A percentile compares a stretch with the other conserved stretches of the same genome.
Conservation (phyloP, 1,139 yeast species). For the Geotrichum histeridarum region DNA sequence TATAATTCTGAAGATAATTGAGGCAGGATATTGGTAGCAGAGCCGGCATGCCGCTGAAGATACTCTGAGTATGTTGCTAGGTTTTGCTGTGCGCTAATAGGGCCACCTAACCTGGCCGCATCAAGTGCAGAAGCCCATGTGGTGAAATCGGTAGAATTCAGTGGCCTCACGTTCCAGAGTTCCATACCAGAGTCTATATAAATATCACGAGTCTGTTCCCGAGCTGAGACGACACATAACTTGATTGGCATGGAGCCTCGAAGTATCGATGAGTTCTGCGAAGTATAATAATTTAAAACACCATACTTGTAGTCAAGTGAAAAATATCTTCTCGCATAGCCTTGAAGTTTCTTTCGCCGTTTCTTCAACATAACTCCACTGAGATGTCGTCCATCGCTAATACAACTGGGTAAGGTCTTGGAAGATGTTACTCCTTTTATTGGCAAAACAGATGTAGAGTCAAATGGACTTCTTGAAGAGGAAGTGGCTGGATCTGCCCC, state of each 20-base stretch:
- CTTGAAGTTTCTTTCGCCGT: constrained; percentile 75
- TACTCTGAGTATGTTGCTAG: not conserved
- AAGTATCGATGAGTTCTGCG: constrained; percentile 61
- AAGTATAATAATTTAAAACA: constrained; percentile 73
- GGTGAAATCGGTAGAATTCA: constrained; percentile 58
- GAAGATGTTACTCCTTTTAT: constrained; percentile 4
- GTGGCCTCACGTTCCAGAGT: constrained; percentile 81
- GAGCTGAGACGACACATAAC: constrained; percentile 76
- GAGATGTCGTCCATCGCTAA: constrained; percentile 36
- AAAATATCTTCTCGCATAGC: constrained; percentile 80
- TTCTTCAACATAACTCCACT: constrained; percentile 77
- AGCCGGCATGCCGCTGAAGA: not conserved
- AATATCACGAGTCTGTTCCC: constrained; percentile 59
- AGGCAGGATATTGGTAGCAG: too few species aligned
- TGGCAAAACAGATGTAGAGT: not conserved
- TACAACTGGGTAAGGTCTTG: constrained; percentile 19
- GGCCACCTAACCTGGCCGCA: constrained; percentile 32
- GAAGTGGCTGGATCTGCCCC: not conserved
- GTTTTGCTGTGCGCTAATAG: not conserved
- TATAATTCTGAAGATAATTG: too few species aligned
- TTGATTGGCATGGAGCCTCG: constrained; percentile 91
- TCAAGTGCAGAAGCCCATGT: constrained; percentile 81
- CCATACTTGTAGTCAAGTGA: constrained; percentile 78
- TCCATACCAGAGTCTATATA: constrained; percentile 94
- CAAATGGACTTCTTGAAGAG: not conserved